Conservation (phyloP, 2,329 filamentous ascomycete species). For the Scedosporium minutisporum region DNA sequence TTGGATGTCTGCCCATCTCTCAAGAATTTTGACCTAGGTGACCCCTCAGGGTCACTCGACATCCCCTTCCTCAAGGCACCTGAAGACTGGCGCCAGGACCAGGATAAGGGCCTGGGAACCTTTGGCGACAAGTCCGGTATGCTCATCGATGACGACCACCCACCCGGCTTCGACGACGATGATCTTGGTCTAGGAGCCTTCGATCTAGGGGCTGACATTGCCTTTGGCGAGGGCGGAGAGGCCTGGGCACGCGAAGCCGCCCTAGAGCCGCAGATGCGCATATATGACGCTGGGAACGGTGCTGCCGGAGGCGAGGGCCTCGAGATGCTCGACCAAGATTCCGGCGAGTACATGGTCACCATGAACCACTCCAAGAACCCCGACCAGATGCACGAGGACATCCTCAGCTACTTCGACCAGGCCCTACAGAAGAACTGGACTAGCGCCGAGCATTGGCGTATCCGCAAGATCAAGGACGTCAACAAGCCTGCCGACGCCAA, state of each 20-base stretch:
- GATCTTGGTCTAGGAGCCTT: constrained; percentile 65
- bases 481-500: constrained; percentile 44
- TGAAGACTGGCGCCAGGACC: constrained; percentile 72
- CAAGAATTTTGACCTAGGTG: constrained; percentile 85
- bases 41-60: constrained; percentile 74
- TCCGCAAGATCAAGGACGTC: constrained; percentile 78
- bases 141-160: constrained; percentile 80
- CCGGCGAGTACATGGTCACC: constrained; percentile 66
- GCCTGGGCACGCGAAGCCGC: constrained; percentile 89
- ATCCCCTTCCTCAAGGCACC: constrained; percentile 85
- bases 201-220: constrained; percentile 61
- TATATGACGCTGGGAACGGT: constrained; percentile 55
- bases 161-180: constrained; percentile 61
- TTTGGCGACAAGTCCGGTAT: constrained; percentile 65
- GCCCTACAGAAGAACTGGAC: constrained; percentile 96
- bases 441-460: constrained; percentile 97
- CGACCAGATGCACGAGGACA: constrained; percentile 76
- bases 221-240: constrained; percentile 92
- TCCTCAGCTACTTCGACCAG: constrained; percentile 96
- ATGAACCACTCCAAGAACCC: constrained; percentile 57
- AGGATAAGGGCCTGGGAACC: constrained; percentile 51
- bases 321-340: constrained; percentile 47
- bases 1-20: constrained; percentile 92
- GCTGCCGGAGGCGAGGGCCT: constrained; percentile 43
- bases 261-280: constrained; percentile 73